Evolutionary conservation across 257 asterid genomes (phyloP).

Genomic region (Verbascum thapsus): DNA sequence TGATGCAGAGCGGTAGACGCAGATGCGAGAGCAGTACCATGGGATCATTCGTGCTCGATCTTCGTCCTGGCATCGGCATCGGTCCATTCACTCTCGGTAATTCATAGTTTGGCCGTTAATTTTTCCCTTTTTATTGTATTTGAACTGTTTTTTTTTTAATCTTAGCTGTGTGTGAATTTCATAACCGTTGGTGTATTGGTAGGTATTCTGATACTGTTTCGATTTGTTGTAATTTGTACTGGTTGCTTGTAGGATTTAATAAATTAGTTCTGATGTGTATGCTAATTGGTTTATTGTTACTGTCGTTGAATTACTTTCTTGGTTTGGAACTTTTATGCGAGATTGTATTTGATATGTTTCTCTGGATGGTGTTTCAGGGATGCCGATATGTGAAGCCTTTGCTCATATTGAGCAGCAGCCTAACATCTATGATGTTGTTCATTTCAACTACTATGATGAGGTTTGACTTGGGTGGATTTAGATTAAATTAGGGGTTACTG

Average conservation of each 20-base stretch:
- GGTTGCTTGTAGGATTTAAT: too few relatives aligned
- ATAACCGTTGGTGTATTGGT: too few relatives aligned
- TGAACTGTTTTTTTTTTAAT: background rate
- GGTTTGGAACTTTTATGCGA: too few relatives aligned
- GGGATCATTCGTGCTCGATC: constrained; percentile 80
- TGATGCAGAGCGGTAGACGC: constrained; percentile 74
- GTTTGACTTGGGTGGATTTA: constrained; percentile 37
- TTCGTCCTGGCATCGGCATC: constrained; percentile 78
- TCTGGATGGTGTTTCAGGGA: constrained; percentile 49
- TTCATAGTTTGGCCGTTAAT: background rate
- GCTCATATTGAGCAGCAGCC: constrained; percentile 82
- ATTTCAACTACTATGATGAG: constrained; percentile 79
- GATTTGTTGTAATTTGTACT: too few relatives aligned
- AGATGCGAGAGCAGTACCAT: constrained; percentile 79
- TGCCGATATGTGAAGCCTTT: constrained; percentile 80
- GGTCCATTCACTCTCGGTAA: constrained; percentile 79
- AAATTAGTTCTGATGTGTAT: too few relatives aligned
- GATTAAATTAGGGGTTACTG: too few relatives aligned
- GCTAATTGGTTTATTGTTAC: too few relatives aligned
- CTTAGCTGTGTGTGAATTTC: too few relatives aligned
- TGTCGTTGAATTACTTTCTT: background rate
- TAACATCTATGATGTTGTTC: constrained; percentile 72
- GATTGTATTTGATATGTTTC: background rate
- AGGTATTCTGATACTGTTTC: too few relatives aligned
- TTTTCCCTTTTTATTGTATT: too few relatives aligned